phyloP scores from a whole-genome alignment of 1,139 yeast species.

The Taphrina deformans region DNA sequence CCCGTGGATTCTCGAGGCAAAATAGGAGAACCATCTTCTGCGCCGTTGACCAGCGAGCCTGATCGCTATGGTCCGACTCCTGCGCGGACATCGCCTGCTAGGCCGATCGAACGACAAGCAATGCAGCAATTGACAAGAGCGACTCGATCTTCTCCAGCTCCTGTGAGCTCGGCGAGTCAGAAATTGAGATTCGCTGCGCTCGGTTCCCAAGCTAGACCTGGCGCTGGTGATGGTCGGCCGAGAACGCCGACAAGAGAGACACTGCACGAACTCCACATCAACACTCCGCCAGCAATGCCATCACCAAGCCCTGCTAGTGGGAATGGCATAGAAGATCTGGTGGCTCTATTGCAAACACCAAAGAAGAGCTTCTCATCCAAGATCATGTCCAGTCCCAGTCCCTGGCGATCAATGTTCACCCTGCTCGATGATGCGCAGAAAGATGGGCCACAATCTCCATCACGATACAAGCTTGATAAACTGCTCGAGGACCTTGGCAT shows the following conservation, averaged over 20 bases:
- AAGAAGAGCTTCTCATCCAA: background rate
- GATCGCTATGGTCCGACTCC: background rate
- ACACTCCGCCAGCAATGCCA: slow-evolving; percentile 22
- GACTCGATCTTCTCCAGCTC: slow-evolving; percentile 12
- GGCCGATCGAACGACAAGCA: background rate
- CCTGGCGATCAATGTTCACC: slow-evolving; percentile 28
- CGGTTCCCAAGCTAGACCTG: background rate
- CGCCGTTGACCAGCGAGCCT: background rate
- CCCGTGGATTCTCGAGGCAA: background rate
- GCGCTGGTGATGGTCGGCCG: background rate
- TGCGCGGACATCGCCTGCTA: slow-evolving; percentile 12
- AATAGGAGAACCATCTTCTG: background rate
- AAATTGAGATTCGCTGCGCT: background rate
- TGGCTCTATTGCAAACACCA: slow-evolving; percentile 20
- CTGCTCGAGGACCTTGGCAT: slow-evolving; percentile 24
- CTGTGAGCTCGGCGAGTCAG: background rate
- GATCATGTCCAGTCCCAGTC: slow-evolving; percentile 12
- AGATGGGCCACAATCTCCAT: slow-evolving; percentile 20
- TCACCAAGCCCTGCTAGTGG: slow-evolving; percentile 25
- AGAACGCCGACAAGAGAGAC: slow-evolving; percentile 12
- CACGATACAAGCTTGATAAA: slow-evolving; percentile 18
- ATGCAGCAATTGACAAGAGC: background rate
- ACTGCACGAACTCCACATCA: slow-evolving; percentile 18
- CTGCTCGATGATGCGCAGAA: slow-evolving; percentile 11
- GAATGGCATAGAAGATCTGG: slow-evolving; percentile 7